Conservation (phyloP, 805 yeast species). For the Limtongozyma cylindracea region DNA sequence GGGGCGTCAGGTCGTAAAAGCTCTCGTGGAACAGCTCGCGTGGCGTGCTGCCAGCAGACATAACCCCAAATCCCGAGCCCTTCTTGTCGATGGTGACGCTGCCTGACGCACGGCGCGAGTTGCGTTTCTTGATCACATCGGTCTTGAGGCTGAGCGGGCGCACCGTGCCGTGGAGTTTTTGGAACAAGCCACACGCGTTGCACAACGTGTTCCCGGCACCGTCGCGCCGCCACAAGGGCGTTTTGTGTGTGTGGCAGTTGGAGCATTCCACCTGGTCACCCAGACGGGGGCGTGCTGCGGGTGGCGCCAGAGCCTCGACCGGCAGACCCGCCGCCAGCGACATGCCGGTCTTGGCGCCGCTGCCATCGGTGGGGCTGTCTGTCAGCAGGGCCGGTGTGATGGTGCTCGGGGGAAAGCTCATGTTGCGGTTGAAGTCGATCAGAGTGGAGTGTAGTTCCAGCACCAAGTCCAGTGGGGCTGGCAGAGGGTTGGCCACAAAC, state of each 20-base stretch:
- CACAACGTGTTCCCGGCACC: conserved; percentile 33
- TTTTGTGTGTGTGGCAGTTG: conserved; percentile 31
- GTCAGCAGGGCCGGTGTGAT: conserved; percentile 5
- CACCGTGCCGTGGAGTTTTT: conserved; percentile 34
- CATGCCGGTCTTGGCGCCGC: too few relatives aligned
- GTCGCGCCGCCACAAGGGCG: conserved; percentile 39
- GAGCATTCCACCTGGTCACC: conserved; percentile 13
- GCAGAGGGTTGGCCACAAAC: too few relatives aligned
- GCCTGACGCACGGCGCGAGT: conserved; percentile 11
- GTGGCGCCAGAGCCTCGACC: not conserved
- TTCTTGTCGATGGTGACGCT: too few relatives aligned
- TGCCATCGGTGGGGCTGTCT: not conserved
- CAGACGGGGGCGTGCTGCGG: conserved; percentile 1
- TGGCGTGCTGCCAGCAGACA: too few relatives aligned
- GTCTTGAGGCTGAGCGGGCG: conserved; percentile 31
- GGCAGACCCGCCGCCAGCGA: too few relatives aligned
- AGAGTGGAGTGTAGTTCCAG: too few relatives aligned
- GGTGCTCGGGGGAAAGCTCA: conserved; percentile 11
- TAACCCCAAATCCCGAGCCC: too few relatives aligned
- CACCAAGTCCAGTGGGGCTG: too few relatives aligned
- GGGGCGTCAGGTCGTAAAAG: too few relatives aligned
- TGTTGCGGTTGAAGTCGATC: too few relatives aligned
- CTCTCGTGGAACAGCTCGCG: too few relatives aligned
- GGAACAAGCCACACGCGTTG: conserved; percentile 38
- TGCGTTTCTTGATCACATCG: conserved; percentile 30